phyloP scores from a whole-genome alignment of 345 rosid species.

The Nephelium lappaceum region DNA sequence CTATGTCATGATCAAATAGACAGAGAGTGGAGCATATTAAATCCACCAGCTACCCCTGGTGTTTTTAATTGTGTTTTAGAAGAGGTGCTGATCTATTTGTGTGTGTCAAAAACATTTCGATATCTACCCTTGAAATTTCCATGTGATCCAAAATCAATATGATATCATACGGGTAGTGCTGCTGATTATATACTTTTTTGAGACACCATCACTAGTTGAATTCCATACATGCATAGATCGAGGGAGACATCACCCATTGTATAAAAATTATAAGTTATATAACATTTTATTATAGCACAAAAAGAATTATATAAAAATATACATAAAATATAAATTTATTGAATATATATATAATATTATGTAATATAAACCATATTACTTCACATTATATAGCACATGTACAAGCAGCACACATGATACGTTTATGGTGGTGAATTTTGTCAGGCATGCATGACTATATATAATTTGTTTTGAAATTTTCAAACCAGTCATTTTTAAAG shows the following conservation, averaged over 20 bases:
- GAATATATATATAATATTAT: too few relatives aligned
- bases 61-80: slow-evolving; percentile 18
- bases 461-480: too few relatives aligned
- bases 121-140: not conserved
- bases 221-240: not conserved
- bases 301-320: too few relatives aligned
- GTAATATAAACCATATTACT: too few relatives aligned
- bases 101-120: not conserved
- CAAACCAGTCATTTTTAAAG: too few relatives aligned
- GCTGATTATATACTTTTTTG: not conserved
- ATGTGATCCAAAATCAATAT: slow-evolving; percentile 8
- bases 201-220: not conserved
- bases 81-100: not conserved
- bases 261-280: too few relatives aligned
- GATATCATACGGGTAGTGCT: not conserved
- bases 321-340: too few relatives aligned
- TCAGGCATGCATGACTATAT: too few relatives aligned
- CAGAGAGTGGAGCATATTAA: slow-evolving; percentile 33
- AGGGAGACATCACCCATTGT: not conserved
- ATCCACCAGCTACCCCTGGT: slow-evolving; percentile 21
- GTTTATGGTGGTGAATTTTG: too few relatives aligned
- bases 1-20: not conserved
- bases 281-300: too few relatives aligned
- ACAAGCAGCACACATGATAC: too few relatives aligned
- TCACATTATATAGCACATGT: too few relatives aligned